Conservation (phyloP, 192 early-diverging fungal genomes). For the Chytriomyces sp. region DNA sequence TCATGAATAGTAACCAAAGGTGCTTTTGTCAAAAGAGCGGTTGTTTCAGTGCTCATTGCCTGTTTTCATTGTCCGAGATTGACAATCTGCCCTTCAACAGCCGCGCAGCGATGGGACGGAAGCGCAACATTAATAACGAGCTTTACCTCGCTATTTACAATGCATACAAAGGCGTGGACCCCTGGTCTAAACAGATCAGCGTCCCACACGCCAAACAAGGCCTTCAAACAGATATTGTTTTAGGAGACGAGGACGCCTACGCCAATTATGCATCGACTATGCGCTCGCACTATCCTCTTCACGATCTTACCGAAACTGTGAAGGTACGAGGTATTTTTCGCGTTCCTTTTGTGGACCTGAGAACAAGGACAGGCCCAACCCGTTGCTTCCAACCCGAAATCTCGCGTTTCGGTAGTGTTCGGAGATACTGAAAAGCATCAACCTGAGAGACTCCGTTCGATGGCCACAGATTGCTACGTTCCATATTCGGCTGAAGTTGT, state of each 20-base stretch:
- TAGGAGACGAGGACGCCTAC: slow-evolving; percentile 39
- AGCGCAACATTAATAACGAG: slow-evolving; percentile 14
- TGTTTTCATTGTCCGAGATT: too few species aligned
- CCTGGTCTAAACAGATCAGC: slow-evolving; percentile 25
- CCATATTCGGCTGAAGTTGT: neutral
- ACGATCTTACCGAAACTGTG: neutral
- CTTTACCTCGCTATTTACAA: slow-evolving; percentile 29
- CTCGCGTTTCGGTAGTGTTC: slow-evolving; percentile 39
- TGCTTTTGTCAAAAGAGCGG: too few species aligned
- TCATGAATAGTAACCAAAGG: too few species aligned
- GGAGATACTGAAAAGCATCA: slow-evolving; percentile 33
- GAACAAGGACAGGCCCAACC: neutral
- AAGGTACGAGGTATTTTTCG: too few species aligned
- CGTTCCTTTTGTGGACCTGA: too few species aligned
- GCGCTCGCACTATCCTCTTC: slow-evolving; percentile 29
- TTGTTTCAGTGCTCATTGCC: too few species aligned
- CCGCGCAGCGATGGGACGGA: slow-evolving; percentile 8
- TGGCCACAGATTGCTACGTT: slow-evolving; percentile 27
- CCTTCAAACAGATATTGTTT: slow-evolving; percentile 48
- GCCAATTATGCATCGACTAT: slow-evolving; percentile 40
- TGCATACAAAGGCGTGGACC: slow-evolving; percentile 19
- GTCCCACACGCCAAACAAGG: slow-evolving; percentile 37
- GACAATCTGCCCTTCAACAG: too few species aligned
- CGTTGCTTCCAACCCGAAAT: slow-evolving; percentile 12
- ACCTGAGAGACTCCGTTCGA: slow-evolving; percentile 18